These are phyloP conservation scores for Epichloe glyceriae DNA, from an alignment of 2,329 filamentous ascomycete genomes.

Conservation along the genomic window DNA sequence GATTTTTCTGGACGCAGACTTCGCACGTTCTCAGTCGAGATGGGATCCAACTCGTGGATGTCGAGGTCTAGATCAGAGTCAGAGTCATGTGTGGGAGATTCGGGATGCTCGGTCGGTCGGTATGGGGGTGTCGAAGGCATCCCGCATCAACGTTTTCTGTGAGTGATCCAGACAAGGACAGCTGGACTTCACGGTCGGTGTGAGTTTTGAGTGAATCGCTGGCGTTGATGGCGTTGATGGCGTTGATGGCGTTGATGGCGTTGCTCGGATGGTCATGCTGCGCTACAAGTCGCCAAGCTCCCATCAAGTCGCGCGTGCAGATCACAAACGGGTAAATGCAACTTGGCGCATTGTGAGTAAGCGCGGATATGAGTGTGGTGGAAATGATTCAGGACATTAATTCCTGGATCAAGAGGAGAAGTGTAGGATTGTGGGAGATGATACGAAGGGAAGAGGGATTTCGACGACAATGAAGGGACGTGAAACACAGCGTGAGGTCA, in stretches of 20 bases:
- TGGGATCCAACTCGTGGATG: constrained; percentile 67
- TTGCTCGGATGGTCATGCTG: constrained; percentile 11
- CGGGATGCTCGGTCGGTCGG: constrained; percentile 46
- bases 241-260: constrained; percentile 6
- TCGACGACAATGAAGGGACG: background rate
- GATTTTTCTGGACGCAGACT: constrained; percentile 17
- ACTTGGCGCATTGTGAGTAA: constrained; percentile 6
- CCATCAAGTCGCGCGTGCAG: background rate
- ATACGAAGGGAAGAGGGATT: background rate
- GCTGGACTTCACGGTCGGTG: constrained; percentile 7
- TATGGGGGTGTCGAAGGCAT: constrained; percentile 44
- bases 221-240: constrained; percentile 7
- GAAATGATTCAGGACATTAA: background rate
- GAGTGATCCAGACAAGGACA: background rate
- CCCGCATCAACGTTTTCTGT: constrained; percentile 22
- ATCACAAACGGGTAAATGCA: constrained; percentile 5
- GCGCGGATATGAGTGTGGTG: background rate
- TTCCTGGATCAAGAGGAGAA: background rate
- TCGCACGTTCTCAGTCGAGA: constrained; percentile 24
- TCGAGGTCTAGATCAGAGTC: constrained; percentile 64
- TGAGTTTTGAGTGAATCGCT: constrained; percentile 8
- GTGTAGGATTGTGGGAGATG: background rate
- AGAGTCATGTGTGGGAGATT: constrained; percentile 54
- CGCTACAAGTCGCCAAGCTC: constrained; percentile 1
- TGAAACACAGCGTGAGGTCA: background rate